Evolutionary conservation across 208 protist genomes (phyloP).

Genomic region (Leishmania aethiopica): DNA sequence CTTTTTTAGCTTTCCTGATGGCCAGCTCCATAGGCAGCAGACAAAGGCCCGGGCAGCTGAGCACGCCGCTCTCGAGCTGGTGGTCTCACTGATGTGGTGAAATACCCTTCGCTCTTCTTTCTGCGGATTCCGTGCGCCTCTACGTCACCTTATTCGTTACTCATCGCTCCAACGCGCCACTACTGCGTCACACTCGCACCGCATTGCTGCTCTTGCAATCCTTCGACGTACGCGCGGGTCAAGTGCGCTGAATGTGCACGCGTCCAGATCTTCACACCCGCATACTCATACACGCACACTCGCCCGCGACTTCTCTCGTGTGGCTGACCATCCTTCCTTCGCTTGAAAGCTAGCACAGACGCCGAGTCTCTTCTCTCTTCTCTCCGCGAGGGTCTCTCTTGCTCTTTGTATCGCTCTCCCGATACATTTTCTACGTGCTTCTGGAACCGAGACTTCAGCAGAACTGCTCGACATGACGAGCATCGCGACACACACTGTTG

Average conservation of each 20-base stretch:
- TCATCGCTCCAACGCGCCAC: background rate
- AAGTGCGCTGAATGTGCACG: background rate
- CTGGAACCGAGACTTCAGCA: background rate
- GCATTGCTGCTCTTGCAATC: background rate
- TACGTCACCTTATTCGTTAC: background rate
- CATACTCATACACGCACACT: background rate
- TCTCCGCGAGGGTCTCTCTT: background rate
- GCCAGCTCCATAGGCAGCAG: background rate
- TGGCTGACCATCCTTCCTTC: background rate
- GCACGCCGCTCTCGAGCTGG: background rate
- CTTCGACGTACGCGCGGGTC: background rate
- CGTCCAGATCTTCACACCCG: background rate
- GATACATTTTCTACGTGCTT: background rate
- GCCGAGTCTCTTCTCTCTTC: background rate
- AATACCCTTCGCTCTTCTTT: background rate
- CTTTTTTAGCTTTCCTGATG: background rate
- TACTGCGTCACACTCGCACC: background rate
- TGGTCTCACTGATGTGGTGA: background rate
- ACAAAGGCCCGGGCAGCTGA: background rate
- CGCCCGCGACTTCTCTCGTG: background rate
- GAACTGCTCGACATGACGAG: background rate
- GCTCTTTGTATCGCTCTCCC: background rate
- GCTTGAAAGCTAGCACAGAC: background rate
- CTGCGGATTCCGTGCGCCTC: background rate
- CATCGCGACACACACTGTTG: background rate